Conservation (phyloP, 2,329 filamentous ascomycete species). For the Boeremia exigua region DNA sequence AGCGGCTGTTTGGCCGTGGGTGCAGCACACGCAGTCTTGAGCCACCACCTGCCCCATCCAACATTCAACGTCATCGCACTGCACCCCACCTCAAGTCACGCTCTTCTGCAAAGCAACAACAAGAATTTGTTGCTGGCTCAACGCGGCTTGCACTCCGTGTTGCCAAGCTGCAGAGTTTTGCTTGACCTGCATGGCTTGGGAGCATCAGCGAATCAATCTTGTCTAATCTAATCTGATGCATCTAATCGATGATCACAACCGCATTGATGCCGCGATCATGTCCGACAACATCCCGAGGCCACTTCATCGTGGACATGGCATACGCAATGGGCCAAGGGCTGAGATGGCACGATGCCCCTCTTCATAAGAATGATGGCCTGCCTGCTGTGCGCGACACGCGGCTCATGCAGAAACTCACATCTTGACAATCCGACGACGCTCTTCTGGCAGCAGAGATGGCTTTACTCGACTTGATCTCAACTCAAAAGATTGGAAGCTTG, state of each 20-base stretch:
- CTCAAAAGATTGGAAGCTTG: background rate
- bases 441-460: background rate
- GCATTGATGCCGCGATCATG: background rate
- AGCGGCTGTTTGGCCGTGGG: no score
- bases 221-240: conserved; percentile 19
- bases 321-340: background rate
- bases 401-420: background rate
- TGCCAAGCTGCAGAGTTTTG: conserved; percentile 16
- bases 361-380: background rate
- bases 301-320: conserved; percentile 9
- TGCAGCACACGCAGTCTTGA: no score
- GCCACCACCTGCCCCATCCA: no score
- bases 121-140: background rate
- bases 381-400: background rate
- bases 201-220: background rate
- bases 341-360: background rate
- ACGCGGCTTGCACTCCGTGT: conserved; percentile 2
- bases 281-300: conserved; percentile 9
- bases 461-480: background rate
- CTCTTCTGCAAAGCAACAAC: background rate
- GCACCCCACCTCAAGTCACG: background rate
- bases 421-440: background rate
- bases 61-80: background rate
- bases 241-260: conserved; percentile 14
- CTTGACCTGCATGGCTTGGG: conserved; percentile 5